These are phyloP conservation scores for Solanum ossicruentum DNA, from an alignment of 257 asterid genomes.

Conservation along the genomic window DNA sequence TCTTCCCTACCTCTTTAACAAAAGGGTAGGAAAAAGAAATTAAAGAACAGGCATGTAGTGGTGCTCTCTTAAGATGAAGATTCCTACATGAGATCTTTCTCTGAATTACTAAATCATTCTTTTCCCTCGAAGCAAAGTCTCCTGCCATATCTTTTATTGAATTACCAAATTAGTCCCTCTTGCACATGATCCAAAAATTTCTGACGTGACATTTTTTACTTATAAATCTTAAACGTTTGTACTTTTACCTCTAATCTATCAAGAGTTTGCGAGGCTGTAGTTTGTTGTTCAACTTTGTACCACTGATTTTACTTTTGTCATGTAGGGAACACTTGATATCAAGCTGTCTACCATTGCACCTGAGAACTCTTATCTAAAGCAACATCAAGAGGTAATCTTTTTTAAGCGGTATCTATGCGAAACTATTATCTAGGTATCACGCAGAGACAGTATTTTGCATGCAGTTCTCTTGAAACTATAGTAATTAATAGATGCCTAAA, in stretches of 20 bases:
- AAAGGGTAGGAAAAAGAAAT: background rate
- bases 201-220: background rate
- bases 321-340: slow-evolving; percentile 26
- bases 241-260: background rate
- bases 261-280: background rate
- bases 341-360: slow-evolving; percentile 18
- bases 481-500: background rate
- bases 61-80: background rate
- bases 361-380: slow-evolving; percentile 16
- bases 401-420: background rate
- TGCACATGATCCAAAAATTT: background rate
- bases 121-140: background rate
- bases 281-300: background rate
- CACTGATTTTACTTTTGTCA: background rate
- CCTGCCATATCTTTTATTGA: background rate
- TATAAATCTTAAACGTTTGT: background rate
- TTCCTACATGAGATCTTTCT: background rate
- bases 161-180: background rate
- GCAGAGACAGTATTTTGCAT: background rate
- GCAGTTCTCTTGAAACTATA: background rate
- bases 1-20: background rate
- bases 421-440: background rate
- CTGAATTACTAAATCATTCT: background rate
- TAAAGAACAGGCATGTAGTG: background rate
- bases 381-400: slow-evolving; percentile 14